Conservation (phyloP, 768 basidiomycete genomes). For the Wakefieldia striispora region DNA sequence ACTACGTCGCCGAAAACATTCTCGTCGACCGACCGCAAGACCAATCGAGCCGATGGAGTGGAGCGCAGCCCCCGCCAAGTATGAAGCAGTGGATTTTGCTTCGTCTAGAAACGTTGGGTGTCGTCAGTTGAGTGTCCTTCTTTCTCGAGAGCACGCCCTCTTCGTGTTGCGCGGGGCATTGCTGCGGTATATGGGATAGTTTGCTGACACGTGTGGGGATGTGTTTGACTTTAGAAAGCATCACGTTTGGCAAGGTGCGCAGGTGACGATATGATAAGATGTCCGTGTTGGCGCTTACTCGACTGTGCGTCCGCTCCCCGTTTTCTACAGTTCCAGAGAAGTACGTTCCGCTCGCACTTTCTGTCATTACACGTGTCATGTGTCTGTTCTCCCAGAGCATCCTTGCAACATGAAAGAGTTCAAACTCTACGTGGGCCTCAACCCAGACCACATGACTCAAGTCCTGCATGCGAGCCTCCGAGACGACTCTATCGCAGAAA, state of each 20-base stretch:
- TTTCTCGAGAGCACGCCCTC: background rate
- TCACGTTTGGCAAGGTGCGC: conserved; percentile 79
- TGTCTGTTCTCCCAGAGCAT: conserved; percentile 49
- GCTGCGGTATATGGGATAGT: background rate
- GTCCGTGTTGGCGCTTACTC: background rate
- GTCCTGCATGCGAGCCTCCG: conserved; percentile 61
- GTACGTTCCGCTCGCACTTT: conserved; percentile 13
- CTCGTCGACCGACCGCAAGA: conserved; percentile 61
- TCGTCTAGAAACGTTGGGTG: conserved; percentile 52
- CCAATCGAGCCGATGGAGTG: conserved; percentile 74
- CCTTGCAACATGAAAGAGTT: conserved; percentile 87
- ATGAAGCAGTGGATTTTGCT: conserved; percentile 71
- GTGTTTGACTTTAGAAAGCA: conserved; percentile 45
- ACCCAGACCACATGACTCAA: conserved; percentile 65
- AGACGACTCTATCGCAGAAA: conserved; percentile 64
- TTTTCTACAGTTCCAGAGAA: conserved; percentile 23
- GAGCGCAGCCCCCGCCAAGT: conserved; percentile 53
- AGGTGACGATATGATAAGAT: background rate
- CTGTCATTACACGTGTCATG: conserved; percentile 2
- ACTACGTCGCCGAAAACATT: conserved; percentile 69
- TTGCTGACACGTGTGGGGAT: conserved; percentile 8
- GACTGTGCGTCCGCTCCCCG: background rate
- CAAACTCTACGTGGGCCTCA: conserved; percentile 64
- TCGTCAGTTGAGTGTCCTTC: conserved; percentile 59
- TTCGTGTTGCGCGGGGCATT: background rate